A percentile compares a stretch with the other conserved stretches of the same genome.
Conservation (phyloP, 2,329 filamentous ascomycete species). For the Whalleya microplaca region DNA sequence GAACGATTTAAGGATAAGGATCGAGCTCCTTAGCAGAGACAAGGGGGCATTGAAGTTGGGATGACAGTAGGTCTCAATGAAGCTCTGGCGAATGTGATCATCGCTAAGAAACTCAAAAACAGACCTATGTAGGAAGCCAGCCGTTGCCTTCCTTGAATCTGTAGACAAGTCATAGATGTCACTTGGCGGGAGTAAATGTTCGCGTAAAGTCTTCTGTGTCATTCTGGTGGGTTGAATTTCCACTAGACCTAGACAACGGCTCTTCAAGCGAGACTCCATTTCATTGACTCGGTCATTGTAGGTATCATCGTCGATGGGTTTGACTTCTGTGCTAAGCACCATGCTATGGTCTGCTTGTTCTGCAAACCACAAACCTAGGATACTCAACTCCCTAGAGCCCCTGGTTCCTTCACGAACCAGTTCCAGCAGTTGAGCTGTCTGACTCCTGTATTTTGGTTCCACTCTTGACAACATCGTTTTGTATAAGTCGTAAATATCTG, state of each 20-base stretch:
- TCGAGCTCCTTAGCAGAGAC: slow-evolving; percentile 11
- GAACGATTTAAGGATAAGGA: slow-evolving; percentile 16
- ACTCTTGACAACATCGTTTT: slow-evolving; percentile 18
- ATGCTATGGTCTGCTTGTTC: slow-evolving; percentile 16
- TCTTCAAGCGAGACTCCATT: slow-evolving; percentile 20
- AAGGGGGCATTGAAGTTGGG: slow-evolving; percentile 1
- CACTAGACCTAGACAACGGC: slow-evolving; percentile 23
- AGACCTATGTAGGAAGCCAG: slow-evolving; percentile 22
- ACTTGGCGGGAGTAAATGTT: background rate
- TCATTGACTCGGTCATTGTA: slow-evolving; percentile 13
- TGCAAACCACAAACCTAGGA: slow-evolving; percentile 25
- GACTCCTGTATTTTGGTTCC: slow-evolving; percentile 4
- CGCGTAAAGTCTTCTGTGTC: background rate
- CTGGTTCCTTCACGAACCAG: slow-evolving; percentile 3
- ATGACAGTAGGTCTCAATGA: background rate
- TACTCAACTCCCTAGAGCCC: background rate
- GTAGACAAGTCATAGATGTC: slow-evolving; percentile 1
- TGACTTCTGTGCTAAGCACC: slow-evolving; percentile 3
- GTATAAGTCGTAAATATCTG: slow-evolving; percentile 26
- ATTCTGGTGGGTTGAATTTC: slow-evolving; percentile 6
- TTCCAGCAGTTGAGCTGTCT: slow-evolving; percentile 17
- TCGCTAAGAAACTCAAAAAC: slow-evolving; percentile 23
- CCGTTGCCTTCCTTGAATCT: background rate
- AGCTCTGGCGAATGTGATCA: slow-evolving; percentile 1
- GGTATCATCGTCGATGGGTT: slow-evolving; percentile 12